phyloP scores from a whole-genome alignment of 176 grass and related monocot genomes.

The Juncus effusus region DNA sequence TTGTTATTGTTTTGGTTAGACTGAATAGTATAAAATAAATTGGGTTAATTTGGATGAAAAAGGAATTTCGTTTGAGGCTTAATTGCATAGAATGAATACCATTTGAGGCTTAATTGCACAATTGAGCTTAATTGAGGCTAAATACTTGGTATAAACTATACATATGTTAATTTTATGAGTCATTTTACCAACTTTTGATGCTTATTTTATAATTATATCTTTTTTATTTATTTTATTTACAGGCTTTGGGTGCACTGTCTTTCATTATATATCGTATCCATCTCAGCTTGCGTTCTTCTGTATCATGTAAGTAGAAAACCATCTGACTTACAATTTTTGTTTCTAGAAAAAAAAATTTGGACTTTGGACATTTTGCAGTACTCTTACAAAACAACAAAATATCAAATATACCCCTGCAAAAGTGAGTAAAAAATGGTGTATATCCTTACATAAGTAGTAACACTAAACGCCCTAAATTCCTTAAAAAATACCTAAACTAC shows the following conservation, averaged over 20 bases:
- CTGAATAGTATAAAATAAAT: background rate
- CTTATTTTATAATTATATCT: background rate
- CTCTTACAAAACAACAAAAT: no score
- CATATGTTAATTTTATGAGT: no score
- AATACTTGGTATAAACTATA: background rate
- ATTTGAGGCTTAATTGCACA: background rate
- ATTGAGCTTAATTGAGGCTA: background rate
- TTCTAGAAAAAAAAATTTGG: no score
- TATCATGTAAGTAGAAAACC: constrained; percentile 61
- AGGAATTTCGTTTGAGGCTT: background rate
- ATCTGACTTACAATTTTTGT: background rate
- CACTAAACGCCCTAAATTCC: no score
- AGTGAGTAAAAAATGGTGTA: no score
- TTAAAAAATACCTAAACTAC: no score
- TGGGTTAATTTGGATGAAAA: constrained; percentile 15
- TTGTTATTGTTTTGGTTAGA: background rate
- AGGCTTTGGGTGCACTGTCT: constrained; percentile 97
- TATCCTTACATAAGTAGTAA: no score
- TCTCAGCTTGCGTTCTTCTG: constrained; percentile 72
- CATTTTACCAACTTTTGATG: no score
- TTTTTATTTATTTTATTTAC: constrained; percentile 29
- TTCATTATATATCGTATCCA: constrained; percentile 67
- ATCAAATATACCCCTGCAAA: no score
- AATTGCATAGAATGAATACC: background rate
- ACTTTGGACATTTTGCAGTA: no score